Base-by-base conservation (phyloP, 768 basidiomycete species). In the Lactarius quietus region DNA sequence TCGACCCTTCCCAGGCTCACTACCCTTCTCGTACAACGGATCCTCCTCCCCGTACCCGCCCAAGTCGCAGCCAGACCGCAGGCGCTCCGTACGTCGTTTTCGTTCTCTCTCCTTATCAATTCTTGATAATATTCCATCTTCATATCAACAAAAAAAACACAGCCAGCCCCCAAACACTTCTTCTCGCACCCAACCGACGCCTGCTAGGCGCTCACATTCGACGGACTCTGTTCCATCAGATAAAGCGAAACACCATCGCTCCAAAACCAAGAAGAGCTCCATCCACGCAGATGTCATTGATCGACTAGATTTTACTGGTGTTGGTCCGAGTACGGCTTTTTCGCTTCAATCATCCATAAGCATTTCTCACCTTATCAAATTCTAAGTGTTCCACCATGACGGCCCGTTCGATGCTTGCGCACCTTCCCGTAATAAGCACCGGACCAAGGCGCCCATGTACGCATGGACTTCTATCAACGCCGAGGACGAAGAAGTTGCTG, bases 391-490 rank as follows among this genome's bases (percentile, higher is more conserved):
- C 77, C 92, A 95, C 72, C 92, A 95, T 72, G 93, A 94, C 72
- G 92, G 92, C 35, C 93, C 92, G 15, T 95, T 94, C 74, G 92
- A 95, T 73, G 93, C 92, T 33, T 93, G 92, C 73, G 92, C 92
- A 3, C 92, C 92, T 1, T 93, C 92, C 55, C 89, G 93, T 72
- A 95, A 95, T 78, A 84, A 85, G 54, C 85, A 90, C 70, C 86
- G 83, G 69, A 84, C 82, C 72, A 87, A 86, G 73, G 92, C 93
- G 12, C 92, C 92, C 55, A 88, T 95, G 86, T 80, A 86, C 68
- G 90, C 92, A 31, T 95, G 90, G 91, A 80, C 72, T 7, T 69
- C 69, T 12, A 71, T 73, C 8, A 71, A 67, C 6, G 65, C 72
- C n/a, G 81, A 82, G 41, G 76, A 78, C 6, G 73, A 80, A 59